These are phyloP conservation scores for Trametopsis cervina DNA, from an alignment of 768 basidiomycete genomes.

Conservation along the genomic window DNA sequence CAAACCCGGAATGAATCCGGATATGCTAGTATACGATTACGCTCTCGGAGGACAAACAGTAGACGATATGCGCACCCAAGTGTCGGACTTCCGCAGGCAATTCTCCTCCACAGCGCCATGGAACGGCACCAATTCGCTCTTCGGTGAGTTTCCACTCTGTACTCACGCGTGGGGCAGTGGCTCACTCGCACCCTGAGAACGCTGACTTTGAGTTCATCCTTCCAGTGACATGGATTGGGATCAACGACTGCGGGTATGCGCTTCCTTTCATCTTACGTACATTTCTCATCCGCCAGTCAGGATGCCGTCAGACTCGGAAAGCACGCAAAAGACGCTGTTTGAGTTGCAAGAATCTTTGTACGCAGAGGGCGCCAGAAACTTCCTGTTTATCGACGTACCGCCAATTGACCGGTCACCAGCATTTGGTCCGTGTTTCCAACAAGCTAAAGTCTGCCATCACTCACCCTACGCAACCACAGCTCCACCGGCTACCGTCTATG, in stretches of 20 bases:
- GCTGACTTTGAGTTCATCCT: neutral
- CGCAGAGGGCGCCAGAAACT: conserved; percentile 38
- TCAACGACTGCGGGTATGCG: conserved; percentile 56
- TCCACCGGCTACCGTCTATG: conserved; percentile 8
- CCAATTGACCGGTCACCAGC: conserved; percentile 46
- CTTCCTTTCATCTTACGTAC: too few species aligned
- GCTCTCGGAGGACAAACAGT: conserved; percentile 48
- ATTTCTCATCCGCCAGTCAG: too few species aligned
- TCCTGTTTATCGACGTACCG: conserved; percentile 55
- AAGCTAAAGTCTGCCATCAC: neutral
- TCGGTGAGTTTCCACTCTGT: conserved; percentile 19
- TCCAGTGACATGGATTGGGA: conserved; percentile 59
- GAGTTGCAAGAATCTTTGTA: conserved; percentile 42
- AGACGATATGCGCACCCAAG: conserved; percentile 33
- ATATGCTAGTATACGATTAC: conserved; percentile 53
- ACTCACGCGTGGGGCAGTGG: too few species aligned
- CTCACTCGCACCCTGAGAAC: too few species aligned
- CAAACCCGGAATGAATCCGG: neutral
- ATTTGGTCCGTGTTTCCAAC: conserved; percentile 12
- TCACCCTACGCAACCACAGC: neutral
- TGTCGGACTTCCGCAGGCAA: conserved; percentile 33
- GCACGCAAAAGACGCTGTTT: conserved; percentile 29
- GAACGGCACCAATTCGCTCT: conserved; percentile 19
- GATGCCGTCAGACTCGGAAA: neutral
- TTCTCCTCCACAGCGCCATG: conserved; percentile 21